These are phyloP conservation scores for Aspergillus vadensis DNA, from an alignment of 2,329 filamentous ascomycete species.

Conservation along the genomic window DNA sequence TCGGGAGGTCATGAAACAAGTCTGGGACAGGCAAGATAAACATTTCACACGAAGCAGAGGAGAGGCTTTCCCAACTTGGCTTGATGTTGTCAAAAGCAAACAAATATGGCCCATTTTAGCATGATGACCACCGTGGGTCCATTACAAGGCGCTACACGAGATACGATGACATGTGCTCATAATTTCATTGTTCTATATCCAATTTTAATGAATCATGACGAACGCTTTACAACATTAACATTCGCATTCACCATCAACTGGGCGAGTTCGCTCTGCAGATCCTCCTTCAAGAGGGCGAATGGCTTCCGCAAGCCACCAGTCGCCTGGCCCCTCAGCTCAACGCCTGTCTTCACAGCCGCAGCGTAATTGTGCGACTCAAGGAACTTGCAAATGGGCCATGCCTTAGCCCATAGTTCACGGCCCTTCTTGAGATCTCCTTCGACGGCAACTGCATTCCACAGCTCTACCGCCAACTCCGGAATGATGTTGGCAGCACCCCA, in stretches of 20 bases:
- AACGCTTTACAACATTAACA: constrained; percentile 31
- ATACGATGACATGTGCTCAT: background rate
- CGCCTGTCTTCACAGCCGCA: constrained; percentile 53
- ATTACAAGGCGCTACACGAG: background rate
- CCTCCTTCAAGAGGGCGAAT: constrained; percentile 44
- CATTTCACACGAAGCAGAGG: constrained; percentile 24
- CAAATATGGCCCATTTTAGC: constrained; percentile 34
- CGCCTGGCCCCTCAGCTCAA: constrained; percentile 50
- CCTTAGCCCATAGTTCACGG: constrained; percentile 52
- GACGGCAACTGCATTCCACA: constrained; percentile 52
- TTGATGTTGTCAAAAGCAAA: constrained; percentile 27
- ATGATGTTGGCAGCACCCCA: constrained; percentile 57
- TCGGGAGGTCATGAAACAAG: constrained; percentile 30
- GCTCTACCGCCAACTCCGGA: constrained; percentile 51
- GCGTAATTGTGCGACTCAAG: constrained; percentile 53
- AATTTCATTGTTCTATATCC: background rate
- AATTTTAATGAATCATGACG: constrained; percentile 11
- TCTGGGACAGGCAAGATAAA: constrained; percentile 34
- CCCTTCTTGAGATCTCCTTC: constrained; percentile 47
- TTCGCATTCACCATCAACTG: constrained; percentile 43
- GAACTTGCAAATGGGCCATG: constrained; percentile 55
- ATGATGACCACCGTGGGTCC: constrained; percentile 10
- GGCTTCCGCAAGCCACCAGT: constrained; percentile 55
- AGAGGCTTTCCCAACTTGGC: constrained; percentile 32
- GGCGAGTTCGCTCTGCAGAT: constrained; percentile 40